Evolutionary conservation across 345 rosid genomes (phyloP), one percentile per base, ranked within the genome.

Genomic region (Gossypium rotundifolium): DNA sequence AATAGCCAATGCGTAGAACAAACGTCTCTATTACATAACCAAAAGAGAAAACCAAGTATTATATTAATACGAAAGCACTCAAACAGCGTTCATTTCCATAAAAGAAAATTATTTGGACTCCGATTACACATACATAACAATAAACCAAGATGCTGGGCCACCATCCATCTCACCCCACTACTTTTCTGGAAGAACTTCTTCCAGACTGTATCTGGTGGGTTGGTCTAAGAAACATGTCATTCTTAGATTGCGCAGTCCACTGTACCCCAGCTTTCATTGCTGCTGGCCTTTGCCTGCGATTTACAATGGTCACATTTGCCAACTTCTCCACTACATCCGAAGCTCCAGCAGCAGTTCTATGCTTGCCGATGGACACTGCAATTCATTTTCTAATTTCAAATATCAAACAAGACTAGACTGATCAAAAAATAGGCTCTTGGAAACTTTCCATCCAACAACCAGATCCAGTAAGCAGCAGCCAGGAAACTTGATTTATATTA

Each of bases 271-370:
- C 20, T 11, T 62, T 62, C 66, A 33, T 62, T 16, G 66, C 45
- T 8, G 66, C 5, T 11, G 86, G 86, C 82, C 72, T 75, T 27
- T 65, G 82, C 83, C 86, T 79, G 18, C 77, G 76, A 64, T 89
- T 77, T 70, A 85, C 79, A 0, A 88, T 64, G 18, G 84, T 71
- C 91, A 85, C 82, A 74, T 78, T 85, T 6, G 84, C 79, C 38
- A 94, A 80, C 80, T 85, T 89, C 76, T 81, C 83, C 3, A 85
- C 78, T 46, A 87, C 73, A 57, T 89, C 90, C 0, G 86, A 76
- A 58, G 82, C 87, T 72, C 84, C 84, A 54, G 83, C 76, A n/a
- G 75, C 57, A 72, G 16, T 70, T 77, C 81, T 81, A 33, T 73
- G 83, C 84, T 84, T 89, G 81, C 67, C 81, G 27, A 82, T 52